Percentiles rank a stretch among this genome's conserved stretches.
These are phyloP conservation scores for Eucalyptus pauciflora DNA, from an alignment of 345 rosid species.

Conservation along the genomic window DNA sequence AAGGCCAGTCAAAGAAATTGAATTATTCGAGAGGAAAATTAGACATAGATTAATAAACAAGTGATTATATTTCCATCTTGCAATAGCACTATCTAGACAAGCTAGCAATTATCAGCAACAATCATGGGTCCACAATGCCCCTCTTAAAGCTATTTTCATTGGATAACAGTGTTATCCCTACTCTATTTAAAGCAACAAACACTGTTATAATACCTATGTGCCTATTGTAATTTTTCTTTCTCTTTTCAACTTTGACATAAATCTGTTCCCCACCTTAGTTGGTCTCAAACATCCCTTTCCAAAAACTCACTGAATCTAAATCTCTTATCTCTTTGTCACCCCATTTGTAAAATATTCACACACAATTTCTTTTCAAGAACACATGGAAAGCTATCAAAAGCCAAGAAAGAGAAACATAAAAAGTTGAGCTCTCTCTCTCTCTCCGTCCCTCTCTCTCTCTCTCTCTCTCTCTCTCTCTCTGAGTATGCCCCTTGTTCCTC, in stretches of 20 bases:
- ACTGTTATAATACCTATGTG: constrained; percentile 22
- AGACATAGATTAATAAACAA: neutral
- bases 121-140: constrained; percentile 22
- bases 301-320: neutral
- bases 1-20: neutral
- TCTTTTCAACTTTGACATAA: constrained; percentile 42
- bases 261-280: constrained; percentile 63
- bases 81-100: constrained; percentile 27
- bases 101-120: constrained; percentile 2
- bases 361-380: neutral
- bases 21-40: neutral
- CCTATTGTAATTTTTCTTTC: neutral
- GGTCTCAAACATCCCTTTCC: constrained; percentile 19
- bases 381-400: neutral
- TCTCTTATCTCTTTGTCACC: neutral
- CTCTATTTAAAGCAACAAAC: constrained; percentile 15
- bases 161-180: constrained; percentile 9
- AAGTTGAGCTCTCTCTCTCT: neutral
- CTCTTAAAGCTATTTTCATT: constrained; percentile 10
- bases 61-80: neutral
- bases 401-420: neutral
- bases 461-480: neutral
- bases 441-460: neutral
- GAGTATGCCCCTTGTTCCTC: neutral
- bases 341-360: neutral